Evolutionary conservation across 1,284 basidiomycete species (phyloP), one percentile per base, ranked within the genome.

Genomic region (Fomitopsis pinicola): DNA sequence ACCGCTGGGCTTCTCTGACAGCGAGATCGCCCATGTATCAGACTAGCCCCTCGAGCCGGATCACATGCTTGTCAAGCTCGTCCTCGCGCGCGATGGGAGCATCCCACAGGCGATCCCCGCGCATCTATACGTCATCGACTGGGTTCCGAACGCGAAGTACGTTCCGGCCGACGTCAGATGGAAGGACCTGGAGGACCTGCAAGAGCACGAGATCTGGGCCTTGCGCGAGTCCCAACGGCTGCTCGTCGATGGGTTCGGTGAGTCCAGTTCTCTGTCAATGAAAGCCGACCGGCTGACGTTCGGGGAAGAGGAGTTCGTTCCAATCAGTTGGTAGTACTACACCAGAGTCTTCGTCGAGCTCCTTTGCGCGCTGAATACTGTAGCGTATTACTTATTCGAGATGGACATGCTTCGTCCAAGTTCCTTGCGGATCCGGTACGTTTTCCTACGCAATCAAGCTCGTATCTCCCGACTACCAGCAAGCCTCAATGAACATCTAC

Each of bases 1-100:
- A 48, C 35, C 35, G 35, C 35, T 22, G 22, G 22, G 35, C 35
- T 36, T 17, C 44, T 35, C 4, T 7, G 28, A 28, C 40, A 60
- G 59, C 4, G 59, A 60, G 35, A 60, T 60, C 42, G 40, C 42
- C 8, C 59, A 60, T n/a, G 42, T 56, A 5, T 60, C 59, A 7
- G 54, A 42, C 3, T 22, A 44, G 19, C 59, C 59, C 8, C n/a
- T 60, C 53, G 59, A 60, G 52, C 59, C 55, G 26, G n/a, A 22
- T 2, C 59, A 57, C 48, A 57, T 61, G 59, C 55, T 61, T 8
- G 55, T 61, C 22, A 61, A 57, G 36, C 28, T 61, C 8, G 35
- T 45, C 15, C 33, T 61, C 26, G 33, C 55, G n/a, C 19, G 35
- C 12, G 54, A 53, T 4, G 12, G 36, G 14, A 44, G 44, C 38